These are phyloP conservation scores for Aspergillus jensenii DNA, from an alignment of 2,329 filamentous ascomycete genomes.

Conservation along the genomic window DNA sequence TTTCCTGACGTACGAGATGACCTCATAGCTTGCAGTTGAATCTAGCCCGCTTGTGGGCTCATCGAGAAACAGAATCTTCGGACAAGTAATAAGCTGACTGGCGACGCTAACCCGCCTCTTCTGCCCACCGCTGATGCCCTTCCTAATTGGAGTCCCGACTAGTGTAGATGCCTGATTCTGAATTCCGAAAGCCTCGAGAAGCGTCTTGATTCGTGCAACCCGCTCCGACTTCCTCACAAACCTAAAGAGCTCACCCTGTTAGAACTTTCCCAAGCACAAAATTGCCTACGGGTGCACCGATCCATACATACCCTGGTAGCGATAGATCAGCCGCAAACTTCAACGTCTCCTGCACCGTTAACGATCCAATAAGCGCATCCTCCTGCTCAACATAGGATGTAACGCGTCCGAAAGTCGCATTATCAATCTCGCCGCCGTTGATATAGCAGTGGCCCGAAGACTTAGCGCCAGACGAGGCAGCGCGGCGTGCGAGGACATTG, in stretches of 20 bases:
- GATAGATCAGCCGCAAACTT: constrained; percentile 72
- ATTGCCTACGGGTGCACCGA: background rate
- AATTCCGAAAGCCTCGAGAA: constrained; percentile 73
- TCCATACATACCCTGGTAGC: constrained; percentile 54
- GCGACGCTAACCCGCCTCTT: constrained; percentile 79
- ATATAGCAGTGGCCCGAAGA: constrained; percentile 58
- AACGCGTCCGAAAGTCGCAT: constrained; percentile 61
- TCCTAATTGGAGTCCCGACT: constrained; percentile 78
- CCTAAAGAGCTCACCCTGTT: constrained; percentile 23
- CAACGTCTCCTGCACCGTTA: constrained; percentile 79
- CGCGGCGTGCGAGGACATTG: constrained; percentile 71
- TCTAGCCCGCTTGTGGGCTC: constrained; percentile 84
- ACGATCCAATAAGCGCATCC: constrained; percentile 75
- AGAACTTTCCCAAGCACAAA: background rate
- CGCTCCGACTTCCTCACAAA: constrained; percentile 59
- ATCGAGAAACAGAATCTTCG: constrained; percentile 78
- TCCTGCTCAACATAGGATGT: constrained; percentile 85
- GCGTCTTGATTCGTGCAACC: constrained; percentile 60
- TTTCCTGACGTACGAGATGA: constrained; percentile 69
- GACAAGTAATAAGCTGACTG: constrained; percentile 76
- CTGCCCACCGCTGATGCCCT: constrained; percentile 82
- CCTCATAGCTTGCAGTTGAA: constrained; percentile 72
- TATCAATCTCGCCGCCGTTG: constrained; percentile 60
- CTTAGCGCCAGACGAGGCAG: constrained; percentile 53
- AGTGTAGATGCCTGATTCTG: constrained; percentile 67